phyloP scores from a whole-genome alignment of 768 basidiomycete genomes.

The Daedaleopsis nitida region DNA sequence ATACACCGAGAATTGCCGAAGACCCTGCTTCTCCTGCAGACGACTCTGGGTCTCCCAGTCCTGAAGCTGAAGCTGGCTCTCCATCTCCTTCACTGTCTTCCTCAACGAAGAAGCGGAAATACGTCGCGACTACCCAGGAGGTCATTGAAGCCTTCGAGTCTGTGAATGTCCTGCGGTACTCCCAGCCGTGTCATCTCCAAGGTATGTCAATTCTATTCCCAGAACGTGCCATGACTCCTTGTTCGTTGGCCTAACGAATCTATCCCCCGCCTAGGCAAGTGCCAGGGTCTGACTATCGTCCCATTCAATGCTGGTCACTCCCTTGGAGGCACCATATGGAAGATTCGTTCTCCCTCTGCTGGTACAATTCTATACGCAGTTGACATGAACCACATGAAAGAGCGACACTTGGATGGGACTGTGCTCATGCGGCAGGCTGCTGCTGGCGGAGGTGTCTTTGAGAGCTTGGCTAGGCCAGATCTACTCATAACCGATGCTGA shows the following conservation, averaged over 20 bases:
- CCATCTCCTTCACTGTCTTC: slow-evolving; percentile 5
- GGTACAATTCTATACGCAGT: slow-evolving; percentile 96
- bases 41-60: slow-evolving; percentile 28
- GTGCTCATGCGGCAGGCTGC: slow-evolving; percentile 75
- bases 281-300: slow-evolving; percentile 90
- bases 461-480: slow-evolving; percentile 87
- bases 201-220: slow-evolving; percentile 48
- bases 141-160: slow-evolving; percentile 93
- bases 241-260: neutral
- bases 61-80: slow-evolving; percentile 26
- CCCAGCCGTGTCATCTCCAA: slow-evolving; percentile 93
- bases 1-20: neutral
- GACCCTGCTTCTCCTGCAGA: slow-evolving; percentile 5
- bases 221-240: neutral
- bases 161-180: slow-evolving; percentile 90
- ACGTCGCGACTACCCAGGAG: slow-evolving; percentile 77
- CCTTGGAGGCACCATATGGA: slow-evolving; percentile 97
- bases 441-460: slow-evolving; percentile 81
- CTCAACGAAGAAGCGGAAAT: slow-evolving; percentile 47
- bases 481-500: slow-evolving; percentile 93
- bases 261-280: slow-evolving; percentile 56
- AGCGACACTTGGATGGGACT: slow-evolving; percentile 93
- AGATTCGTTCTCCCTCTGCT: slow-evolving; percentile 95
- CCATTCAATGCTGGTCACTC: slow-evolving; percentile 96
- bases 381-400: slow-evolving; percentile 93